These are phyloP conservation scores for Bruguiera gymnorhiza DNA, from an alignment of 345 rosid genomes.

Conservation along the genomic window DNA sequence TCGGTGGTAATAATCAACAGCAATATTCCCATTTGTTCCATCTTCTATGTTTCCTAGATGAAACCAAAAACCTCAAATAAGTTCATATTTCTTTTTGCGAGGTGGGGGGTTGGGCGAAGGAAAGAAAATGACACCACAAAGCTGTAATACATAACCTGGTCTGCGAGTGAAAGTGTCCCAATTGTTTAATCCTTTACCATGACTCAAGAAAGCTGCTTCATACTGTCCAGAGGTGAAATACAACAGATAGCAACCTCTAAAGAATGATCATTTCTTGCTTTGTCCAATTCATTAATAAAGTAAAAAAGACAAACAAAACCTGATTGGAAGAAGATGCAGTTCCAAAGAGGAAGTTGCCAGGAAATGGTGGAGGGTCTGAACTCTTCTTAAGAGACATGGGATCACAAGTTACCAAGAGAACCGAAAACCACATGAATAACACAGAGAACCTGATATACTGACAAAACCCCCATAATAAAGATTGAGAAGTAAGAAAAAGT, in stretches of 20 bases:
- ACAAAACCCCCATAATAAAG: conserved; percentile 21
- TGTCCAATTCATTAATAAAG: not conserved
- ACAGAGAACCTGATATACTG: conserved; percentile 7
- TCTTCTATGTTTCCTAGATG: conserved; percentile 46
- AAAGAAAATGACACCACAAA: not conserved
- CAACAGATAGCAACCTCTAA: not conserved
- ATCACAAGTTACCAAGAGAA: conserved; percentile 17
- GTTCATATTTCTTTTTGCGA: not conserved
- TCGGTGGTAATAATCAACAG: conserved; percentile 70
- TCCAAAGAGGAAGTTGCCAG: conserved; percentile 60
- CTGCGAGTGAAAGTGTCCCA: conserved; percentile 51
- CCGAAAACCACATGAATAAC: conserved; percentile 8
- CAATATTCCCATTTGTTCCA: conserved; percentile 61
- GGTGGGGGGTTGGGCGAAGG: too few relatives aligned
- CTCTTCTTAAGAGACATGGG: conserved; percentile 5
- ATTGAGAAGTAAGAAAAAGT: not conserved
- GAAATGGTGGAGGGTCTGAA: conserved; percentile 28
- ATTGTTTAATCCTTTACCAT: conserved; percentile 57
- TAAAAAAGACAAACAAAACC: conserved; percentile 28
- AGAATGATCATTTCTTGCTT: not conserved
- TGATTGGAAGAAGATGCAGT: conserved; percentile 80
- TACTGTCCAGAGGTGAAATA: conserved; percentile 24
- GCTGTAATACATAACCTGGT: conserved; percentile 25
- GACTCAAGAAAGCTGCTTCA: conserved; percentile 49
- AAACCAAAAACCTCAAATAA: not conserved